These are phyloP conservation scores for Diutina siamensis DNA, from an alignment of 1,139 yeast species.

Conservation along the genomic window DNA sequence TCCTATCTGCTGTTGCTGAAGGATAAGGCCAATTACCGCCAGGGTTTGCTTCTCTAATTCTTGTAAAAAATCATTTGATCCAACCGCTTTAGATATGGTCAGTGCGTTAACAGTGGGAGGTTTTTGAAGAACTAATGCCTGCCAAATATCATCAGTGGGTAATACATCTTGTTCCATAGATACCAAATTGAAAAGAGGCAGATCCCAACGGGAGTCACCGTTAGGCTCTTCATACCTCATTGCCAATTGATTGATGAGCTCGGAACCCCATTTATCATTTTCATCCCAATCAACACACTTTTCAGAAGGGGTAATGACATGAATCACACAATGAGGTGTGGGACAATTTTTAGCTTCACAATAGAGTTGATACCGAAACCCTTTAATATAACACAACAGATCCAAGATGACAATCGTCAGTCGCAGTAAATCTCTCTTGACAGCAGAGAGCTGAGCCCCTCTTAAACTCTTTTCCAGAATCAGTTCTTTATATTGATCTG, in stretches of 20 bases:
- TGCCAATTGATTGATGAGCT: slow-evolving; percentile 53
- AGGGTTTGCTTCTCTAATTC: slow-evolving; percentile 68
- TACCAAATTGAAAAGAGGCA: slow-evolving; percentile 70
- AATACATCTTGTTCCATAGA: slow-evolving; percentile 43
- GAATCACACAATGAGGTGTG: slow-evolving; percentile 77
- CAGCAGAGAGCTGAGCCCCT: slow-evolving; percentile 80
- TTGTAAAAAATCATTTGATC: slow-evolving; percentile 64
- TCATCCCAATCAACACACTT: slow-evolving; percentile 55
- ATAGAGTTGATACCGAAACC: slow-evolving; percentile 85
- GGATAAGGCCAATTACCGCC: slow-evolving; percentile 43
- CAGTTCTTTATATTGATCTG: slow-evolving; percentile 57
- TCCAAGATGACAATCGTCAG: slow-evolving; percentile 73
- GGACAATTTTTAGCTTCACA: slow-evolving; percentile 83
- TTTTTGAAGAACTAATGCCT: slow-evolving; percentile 47
- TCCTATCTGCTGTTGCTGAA: slow-evolving; percentile 46
- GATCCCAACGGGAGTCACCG: slow-evolving; percentile 81
- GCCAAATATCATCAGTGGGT: slow-evolving; percentile 66
- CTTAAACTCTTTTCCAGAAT: slow-evolving; percentile 69
- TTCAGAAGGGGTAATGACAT: slow-evolving; percentile 58
- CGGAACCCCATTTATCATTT: slow-evolving; percentile 59
- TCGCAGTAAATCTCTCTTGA: slow-evolving; percentile 65
- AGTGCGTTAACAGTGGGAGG: slow-evolving; percentile 72
- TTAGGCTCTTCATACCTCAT: slow-evolving; percentile 95
- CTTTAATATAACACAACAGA: slow-evolving; percentile 83
- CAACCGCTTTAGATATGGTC: slow-evolving; percentile 60